Base-by-base conservation (phyloP, 129 eudicot species). In the Arctium lappa region DNA sequence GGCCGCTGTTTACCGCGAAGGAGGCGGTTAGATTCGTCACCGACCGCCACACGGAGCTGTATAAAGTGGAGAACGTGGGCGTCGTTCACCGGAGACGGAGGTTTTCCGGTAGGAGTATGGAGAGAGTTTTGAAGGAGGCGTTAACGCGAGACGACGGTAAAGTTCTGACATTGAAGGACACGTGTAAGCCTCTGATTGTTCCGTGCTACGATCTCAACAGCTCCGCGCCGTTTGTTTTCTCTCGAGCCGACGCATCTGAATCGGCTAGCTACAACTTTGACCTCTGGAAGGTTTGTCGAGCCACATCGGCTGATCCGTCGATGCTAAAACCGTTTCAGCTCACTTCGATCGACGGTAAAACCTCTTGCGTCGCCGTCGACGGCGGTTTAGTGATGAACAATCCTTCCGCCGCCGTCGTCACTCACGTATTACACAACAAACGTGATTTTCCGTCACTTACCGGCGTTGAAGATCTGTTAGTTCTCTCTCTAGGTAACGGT, bases 371-470 rank as follows among this genome's bases (percentile, higher is more conserved):
- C 53, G 99, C 92, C 33, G 82, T 95, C 0, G 99, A 95, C 86
- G 99, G 99, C 15, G 97, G 99, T 11, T 83, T 92, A 2, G 97
- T 94, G 46, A 94, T 94, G 98, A 94, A 94, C 78, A 94, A 94
- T 81, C 98, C 98, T 0, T 79, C 98, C 18, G 94, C 98, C 2
- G 98, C 97, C 7, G 98, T 92, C 56, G 92, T 94, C 22, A 94
- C 97, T 29, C 98, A 94, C 76, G 97, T 89, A 0, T 66, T 94
- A 4, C 97, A 94, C 72, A 94, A 94, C 82, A 94, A 94, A 85
- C 91, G 92, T 0, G 98, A 94, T 72, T 94, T 94, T 48, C 97
- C 97, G 29, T 50, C 92, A 15, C 87, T 94, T 5, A 88, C 87
- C 40, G 94, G 97, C 72, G 97, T 94, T 6, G 97, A 94, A 30